Evolutionary conservation across 352 stramenopile species (phyloP).

Genomic region (Globisporangium megalacanthum): DNA sequence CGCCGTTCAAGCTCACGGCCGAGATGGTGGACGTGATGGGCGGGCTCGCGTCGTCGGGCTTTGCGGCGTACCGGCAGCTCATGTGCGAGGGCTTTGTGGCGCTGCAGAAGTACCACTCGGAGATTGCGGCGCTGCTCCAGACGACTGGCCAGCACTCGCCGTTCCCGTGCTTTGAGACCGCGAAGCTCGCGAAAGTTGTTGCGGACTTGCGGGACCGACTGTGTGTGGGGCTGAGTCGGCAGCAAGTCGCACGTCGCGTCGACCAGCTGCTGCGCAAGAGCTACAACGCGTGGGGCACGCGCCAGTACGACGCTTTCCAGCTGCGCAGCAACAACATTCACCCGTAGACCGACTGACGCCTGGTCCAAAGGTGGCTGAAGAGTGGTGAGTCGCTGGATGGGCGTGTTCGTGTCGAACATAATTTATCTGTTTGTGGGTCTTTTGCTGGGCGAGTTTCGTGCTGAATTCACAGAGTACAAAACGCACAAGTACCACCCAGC

Average conservation of each 20-base stretch:
- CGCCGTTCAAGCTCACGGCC: slow-evolving; percentile 98
- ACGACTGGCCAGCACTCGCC: slow-evolving; percentile 93
- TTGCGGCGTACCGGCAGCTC: slow-evolving; percentile 88
- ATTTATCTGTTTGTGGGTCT: too few species aligned
- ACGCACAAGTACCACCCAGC: too few species aligned
- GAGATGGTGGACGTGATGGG: slow-evolving; percentile 98
- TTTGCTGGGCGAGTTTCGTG: too few species aligned
- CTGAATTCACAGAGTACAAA: too few species aligned
- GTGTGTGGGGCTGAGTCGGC: slow-evolving; percentile 60
- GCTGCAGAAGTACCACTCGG: slow-evolving; percentile 90
- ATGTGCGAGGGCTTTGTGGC: slow-evolving; percentile 93
- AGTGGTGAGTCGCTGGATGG: not conserved
- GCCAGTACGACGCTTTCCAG: slow-evolving; percentile 90
- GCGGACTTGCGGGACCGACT: slow-evolving; percentile 60
- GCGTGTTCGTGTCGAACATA: too few species aligned
- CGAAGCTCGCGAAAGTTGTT: slow-evolving; percentile 54
- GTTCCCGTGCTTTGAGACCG: slow-evolving; percentile 92
- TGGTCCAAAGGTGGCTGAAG: not conserved
- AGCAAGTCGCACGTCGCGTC: slow-evolving; percentile 63
- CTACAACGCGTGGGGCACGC: slow-evolving; percentile 85
- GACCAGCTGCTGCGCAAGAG: slow-evolving; percentile 82
- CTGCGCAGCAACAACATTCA: slow-evolving; percentile 88
- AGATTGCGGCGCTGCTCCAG: slow-evolving; percentile 93
- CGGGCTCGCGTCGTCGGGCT: slow-evolving; percentile 79
- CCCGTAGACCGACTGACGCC: slow-evolving; percentile 23